Evolutionary conservation across 495 filamentous ascomycete species (phyloP).

Genomic region (Penicillium subrubescens): DNA sequence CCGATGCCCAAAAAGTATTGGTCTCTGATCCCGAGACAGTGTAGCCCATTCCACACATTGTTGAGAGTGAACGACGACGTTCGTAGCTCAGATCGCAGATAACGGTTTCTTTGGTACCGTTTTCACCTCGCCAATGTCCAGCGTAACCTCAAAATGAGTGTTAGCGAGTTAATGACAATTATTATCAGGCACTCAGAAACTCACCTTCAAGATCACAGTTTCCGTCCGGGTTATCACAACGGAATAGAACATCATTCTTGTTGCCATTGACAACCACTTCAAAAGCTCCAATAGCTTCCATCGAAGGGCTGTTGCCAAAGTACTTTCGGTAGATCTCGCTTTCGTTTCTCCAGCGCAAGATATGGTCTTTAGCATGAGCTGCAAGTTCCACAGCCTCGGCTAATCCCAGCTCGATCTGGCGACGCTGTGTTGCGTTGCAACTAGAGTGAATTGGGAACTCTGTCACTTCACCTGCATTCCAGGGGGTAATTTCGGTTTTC

Average conservation of each 20-base stretch:
- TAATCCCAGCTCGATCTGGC: slow-evolving; percentile 49
- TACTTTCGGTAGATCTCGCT: slow-evolving; percentile 59
- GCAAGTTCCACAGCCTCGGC: slow-evolving; percentile 50
- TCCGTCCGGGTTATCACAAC: slow-evolving; percentile 60
- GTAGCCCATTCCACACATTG: slow-evolving; percentile 56
- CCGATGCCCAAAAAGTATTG: slow-evolving; percentile 58
- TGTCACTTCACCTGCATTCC: slow-evolving; percentile 26
- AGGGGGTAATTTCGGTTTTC: slow-evolving; percentile 10
- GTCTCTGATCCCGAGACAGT: slow-evolving; percentile 47
- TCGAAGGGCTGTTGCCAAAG: slow-evolving; percentile 53
- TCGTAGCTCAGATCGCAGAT: slow-evolving; percentile 59
- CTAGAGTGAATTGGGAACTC: slow-evolving; percentile 54
- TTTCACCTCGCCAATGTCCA: slow-evolving; percentile 61
- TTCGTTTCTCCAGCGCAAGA: slow-evolving; percentile 52
- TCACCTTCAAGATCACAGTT: slow-evolving; percentile 55
- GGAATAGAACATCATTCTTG: slow-evolving; percentile 49
- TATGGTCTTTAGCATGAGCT: slow-evolving; percentile 47
- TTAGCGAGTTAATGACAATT: neutral
- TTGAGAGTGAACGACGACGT: slow-evolving; percentile 49
- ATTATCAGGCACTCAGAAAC: neutral
- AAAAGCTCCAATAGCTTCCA: slow-evolving; percentile 54
- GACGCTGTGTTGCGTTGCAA: slow-evolving; percentile 56
- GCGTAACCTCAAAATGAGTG: slow-evolving; percentile 43
- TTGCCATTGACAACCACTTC: slow-evolving; percentile 52
- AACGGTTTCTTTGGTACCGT: slow-evolving; percentile 60